phyloP scores from a whole-genome alignment of 441 rosid species.

The Theobroma grandiflorum region DNA sequence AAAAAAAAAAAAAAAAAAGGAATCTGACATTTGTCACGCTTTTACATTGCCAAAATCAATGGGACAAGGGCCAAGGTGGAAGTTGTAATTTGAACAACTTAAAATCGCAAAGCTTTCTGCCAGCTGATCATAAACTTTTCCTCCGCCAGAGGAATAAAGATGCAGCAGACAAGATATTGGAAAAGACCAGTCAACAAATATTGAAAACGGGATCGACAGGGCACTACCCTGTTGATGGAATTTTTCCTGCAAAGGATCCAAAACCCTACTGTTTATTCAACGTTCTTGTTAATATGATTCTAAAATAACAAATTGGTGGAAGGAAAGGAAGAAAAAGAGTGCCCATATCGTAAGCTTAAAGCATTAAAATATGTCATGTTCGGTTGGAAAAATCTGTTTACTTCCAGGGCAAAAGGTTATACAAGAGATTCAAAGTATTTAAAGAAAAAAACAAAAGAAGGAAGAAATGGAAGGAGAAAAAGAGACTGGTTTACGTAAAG shows the following conservation, averaged over 20 bases:
- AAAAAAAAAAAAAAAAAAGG: background rate
- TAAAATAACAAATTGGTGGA: background rate
- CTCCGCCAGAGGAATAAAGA: constrained; percentile 19
- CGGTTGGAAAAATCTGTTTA: background rate
- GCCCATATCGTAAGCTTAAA: background rate
- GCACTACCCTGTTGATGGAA: background rate
- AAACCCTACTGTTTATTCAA: constrained; percentile 21
- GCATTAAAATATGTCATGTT: constrained; percentile 12
- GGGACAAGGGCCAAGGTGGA: constrained; percentile 15
- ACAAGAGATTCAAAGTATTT: constrained; percentile 36
- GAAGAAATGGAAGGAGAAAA: constrained; percentile 6
- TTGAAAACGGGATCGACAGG: constrained; percentile 3
- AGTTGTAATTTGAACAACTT: constrained; percentile 12
- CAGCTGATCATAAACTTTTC: constrained; percentile 26
- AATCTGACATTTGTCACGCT: background rate
- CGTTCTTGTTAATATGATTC: background rate
- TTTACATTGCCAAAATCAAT: background rate
- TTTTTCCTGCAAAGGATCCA: constrained; percentile 10
- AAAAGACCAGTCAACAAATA: constrained; percentile 33
- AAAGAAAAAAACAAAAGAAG: constrained; percentile 27
- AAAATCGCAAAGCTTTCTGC: constrained; percentile 29
- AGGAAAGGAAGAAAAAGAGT: constrained; percentile 1
- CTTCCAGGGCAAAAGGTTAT: constrained; percentile 21
- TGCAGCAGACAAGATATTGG: constrained; percentile 29
- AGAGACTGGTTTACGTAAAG: constrained; percentile 32